Conservation (phyloP, 257 asterid species). For the Plantago elongata region DNA sequence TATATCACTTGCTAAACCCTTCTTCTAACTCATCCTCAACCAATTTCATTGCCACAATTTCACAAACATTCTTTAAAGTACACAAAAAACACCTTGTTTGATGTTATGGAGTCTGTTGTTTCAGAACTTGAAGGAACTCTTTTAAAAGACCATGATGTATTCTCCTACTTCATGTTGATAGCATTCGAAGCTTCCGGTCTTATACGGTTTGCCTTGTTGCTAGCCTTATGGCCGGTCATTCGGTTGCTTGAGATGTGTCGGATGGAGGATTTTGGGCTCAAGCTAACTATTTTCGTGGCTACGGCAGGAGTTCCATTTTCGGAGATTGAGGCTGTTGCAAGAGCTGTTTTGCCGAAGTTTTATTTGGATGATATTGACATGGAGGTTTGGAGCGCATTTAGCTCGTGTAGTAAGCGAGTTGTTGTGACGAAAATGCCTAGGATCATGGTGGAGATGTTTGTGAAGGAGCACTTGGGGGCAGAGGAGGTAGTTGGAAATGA, state of each 20-base stretch:
- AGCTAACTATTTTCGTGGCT: conserved; percentile 56
- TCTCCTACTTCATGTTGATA: conserved; percentile 78
- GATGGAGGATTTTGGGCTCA: conserved; percentile 43
- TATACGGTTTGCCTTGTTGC: conserved; percentile 49
- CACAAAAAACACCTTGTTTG: neutral
- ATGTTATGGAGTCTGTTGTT: conserved; percentile 44
- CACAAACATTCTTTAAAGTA: neutral
- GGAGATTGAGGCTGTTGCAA: conserved; percentile 61
- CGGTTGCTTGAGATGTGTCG: conserved; percentile 48
- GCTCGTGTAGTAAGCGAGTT: conserved; percentile 36
- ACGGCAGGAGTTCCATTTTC: conserved; percentile 43
- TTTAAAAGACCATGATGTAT: conserved; percentile 48
- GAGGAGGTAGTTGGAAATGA: conserved; percentile 64
- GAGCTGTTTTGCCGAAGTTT: conserved; percentile 83
- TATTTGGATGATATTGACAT: conserved; percentile 54
- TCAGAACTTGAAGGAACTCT: conserved; percentile 76
- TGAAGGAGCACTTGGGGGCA: conserved; percentile 61
- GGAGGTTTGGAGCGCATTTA: conserved; percentile 63
- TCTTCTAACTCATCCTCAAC: conserved; percentile 16
- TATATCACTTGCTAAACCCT: conserved; percentile 11
- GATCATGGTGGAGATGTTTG: conserved; percentile 79
- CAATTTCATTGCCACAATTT: neutral
- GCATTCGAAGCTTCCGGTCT: conserved; percentile 89
- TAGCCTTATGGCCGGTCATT: conserved; percentile 56
- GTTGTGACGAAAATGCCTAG: conserved; percentile 73